These are phyloP conservation scores for Ustilago vetiveriae DNA, from an alignment of 1,284 basidiomycete genomes.

Conservation along the genomic window DNA sequence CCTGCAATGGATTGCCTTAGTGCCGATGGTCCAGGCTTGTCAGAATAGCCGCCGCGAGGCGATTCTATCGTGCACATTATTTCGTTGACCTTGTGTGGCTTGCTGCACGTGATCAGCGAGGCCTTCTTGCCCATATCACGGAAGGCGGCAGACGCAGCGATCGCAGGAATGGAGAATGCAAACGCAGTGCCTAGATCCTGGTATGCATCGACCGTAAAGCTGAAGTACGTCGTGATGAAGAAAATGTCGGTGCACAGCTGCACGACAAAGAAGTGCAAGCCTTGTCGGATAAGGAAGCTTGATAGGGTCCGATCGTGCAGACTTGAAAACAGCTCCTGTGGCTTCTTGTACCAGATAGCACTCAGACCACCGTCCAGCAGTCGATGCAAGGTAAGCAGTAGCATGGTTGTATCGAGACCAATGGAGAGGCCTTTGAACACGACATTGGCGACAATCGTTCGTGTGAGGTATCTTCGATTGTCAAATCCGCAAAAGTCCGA, in stretches of 20 bases:
- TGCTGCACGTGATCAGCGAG: slow-evolving; percentile 6
- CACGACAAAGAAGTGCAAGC: slow-evolving; percentile 39
- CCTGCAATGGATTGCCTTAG: too few species aligned
- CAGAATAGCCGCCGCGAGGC: not conserved
- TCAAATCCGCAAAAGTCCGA: slow-evolving; percentile 36
- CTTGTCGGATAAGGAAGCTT: slow-evolving; percentile 37
- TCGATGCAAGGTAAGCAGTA: slow-evolving; percentile 43
- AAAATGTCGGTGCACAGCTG: slow-evolving; percentile 33
- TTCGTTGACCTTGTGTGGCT: slow-evolving; percentile 26
- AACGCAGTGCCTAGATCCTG: slow-evolving; percentile 34
- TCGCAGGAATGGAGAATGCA: slow-evolving; percentile 29
- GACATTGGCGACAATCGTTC: slow-evolving; percentile 15
- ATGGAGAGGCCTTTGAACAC: slow-evolving; percentile 32
- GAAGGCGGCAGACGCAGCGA: slow-evolving; percentile 36
- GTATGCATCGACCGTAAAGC: slow-evolving; percentile 12
- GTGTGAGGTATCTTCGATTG: slow-evolving; percentile 12
- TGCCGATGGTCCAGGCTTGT: too few species aligned
- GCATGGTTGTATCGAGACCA: slow-evolving; percentile 26
- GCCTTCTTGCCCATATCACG: slow-evolving; percentile 44
- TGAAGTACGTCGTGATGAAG: slow-evolving; percentile 36
- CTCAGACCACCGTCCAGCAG: slow-evolving; percentile 39
- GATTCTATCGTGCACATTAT: too few species aligned
- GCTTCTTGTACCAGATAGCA: slow-evolving; percentile 16
- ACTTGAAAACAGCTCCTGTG: slow-evolving; percentile 13
- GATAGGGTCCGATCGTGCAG: slow-evolving; percentile 17